Base-by-base conservation (phyloP, 2,329 filamentous ascomycete species). In the Emergomyces pasteurianus region DNA sequence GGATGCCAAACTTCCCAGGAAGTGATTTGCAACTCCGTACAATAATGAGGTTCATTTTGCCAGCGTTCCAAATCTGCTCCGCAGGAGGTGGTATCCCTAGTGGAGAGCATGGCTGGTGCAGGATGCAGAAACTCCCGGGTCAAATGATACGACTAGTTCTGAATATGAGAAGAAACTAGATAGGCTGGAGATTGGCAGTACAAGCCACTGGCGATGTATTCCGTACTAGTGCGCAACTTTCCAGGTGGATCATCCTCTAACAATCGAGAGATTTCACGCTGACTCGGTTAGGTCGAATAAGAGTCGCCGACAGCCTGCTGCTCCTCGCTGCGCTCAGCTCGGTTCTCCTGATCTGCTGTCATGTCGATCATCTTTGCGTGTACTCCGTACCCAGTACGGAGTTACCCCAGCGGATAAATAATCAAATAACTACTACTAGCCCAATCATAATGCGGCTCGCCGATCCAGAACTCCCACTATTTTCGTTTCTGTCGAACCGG, bases 361-460 rank as follows among this genome's bases (percentile, higher is more conserved):
- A 59, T 36, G 58, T 59, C 58, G 58, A 59, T 59, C 58, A 59
- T 31, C 36, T 34, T 59, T 43, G 58, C 58, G 42, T 54, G n/a
- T n/a, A n/a, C n/a, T n/a, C n/a, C n/a, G n/a, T n/a, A n/a, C n/a
- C n/a, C n/a, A n/a, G n/a, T n/a, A n/a, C n/a, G n/a, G n/a, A n/a
- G n/a, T n/a, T n/a, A n/a, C 53, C 23, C 21, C 6, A 16, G 49
- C 43, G 49, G 58, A 59, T 34, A 59, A 42, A 43, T 50, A 43
- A 42, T 5, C 26, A 16, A 26, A n/a, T 10, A 21, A 38, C 21
- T 31, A n/a, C n/a, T n/a, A n/a, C n/a, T n/a, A n/a, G 42, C 28
- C 58, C 58, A 59, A 59, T 59, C 58, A 59, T 49, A 59, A 10
- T 21, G 26, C 47, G n/a, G 49, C 43, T n/a, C 36, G n/a, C n/a